Evolutionary conservation across 2,329 filamentous ascomycete species (phyloP).

Genomic region (Trichoderma koningiopsis): DNA sequence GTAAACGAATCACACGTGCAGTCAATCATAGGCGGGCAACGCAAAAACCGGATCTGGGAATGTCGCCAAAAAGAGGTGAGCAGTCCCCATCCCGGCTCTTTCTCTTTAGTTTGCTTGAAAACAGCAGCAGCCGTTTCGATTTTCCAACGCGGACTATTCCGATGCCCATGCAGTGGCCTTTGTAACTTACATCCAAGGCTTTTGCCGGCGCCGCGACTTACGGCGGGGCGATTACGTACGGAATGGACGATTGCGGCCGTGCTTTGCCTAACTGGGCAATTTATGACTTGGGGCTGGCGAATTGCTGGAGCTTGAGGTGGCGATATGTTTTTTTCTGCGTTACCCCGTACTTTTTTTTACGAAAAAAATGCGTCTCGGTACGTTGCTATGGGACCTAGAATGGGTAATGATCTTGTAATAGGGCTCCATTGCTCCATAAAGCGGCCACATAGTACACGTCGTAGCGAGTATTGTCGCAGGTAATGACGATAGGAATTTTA

Average conservation of each 20-base stretch:
- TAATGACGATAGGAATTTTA: not conserved
- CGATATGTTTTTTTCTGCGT: constrained; percentile 1
- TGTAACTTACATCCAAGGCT: not conserved
- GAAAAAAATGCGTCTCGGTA: not conserved
- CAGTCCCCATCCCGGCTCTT: not conserved
- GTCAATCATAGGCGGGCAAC: constrained; percentile 13
- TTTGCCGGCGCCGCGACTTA: constrained; percentile 20
- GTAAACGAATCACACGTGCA: constrained; percentile 13
- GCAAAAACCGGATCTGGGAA: constrained; percentile 12
- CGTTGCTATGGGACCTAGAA: not conserved
- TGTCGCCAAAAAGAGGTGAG: not conserved
- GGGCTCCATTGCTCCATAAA: not conserved
- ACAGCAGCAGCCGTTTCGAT: not conserved
- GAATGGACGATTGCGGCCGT: constrained; percentile 11
- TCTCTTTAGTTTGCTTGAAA: not conserved
- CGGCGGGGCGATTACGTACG: constrained; percentile 26
- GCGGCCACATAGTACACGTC: not conserved
- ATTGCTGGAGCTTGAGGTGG: not conserved
- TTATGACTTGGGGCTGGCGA: not conserved
- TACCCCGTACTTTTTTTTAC: not conserved
- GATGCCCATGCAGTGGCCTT: constrained; percentile 6
- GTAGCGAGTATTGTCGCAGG: no score
- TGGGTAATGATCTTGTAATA: not conserved
- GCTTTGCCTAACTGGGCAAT: constrained; percentile 1
- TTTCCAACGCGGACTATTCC: constrained; percentile 20